These are phyloP conservation scores for Nicotiana obtusifolia DNA, from an alignment of 257 asterid genomes.

Conservation along the genomic window DNA sequence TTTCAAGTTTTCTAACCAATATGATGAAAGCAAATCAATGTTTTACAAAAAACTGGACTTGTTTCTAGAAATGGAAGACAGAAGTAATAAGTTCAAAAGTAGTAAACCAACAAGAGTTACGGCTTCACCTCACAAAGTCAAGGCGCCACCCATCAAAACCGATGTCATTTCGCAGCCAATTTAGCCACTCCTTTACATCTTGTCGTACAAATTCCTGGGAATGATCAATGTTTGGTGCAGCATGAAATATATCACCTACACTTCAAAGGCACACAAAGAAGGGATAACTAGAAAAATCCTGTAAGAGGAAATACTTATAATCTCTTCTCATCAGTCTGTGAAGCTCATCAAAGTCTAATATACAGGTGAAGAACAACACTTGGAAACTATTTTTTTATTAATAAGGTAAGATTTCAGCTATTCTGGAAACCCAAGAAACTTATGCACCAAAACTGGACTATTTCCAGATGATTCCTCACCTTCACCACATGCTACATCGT, in stretches of 20 bases:
- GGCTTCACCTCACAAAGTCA: slow-evolving; percentile 41
- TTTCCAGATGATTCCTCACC: neutral
- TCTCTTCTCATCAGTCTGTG: slow-evolving; percentile 3
- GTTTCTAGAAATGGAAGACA: neutral
- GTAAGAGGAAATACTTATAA: neutral
- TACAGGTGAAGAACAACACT: neutral
- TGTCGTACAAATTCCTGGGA: slow-evolving; percentile 48
- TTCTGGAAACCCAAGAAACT: neutral
- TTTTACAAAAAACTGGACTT: neutral
- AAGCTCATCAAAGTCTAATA: neutral
- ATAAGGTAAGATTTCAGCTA: neutral
- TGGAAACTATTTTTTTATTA: neutral
- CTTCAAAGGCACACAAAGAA: slow-evolving; percentile 10
- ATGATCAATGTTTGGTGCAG: slow-evolving; percentile 57
- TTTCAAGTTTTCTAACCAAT: neutral
- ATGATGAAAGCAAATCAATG: neutral
- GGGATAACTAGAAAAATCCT: neutral
- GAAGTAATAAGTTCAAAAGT: neutral
- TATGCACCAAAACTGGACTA: neutral
- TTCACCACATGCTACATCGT: neutral
- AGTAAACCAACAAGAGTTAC: neutral
- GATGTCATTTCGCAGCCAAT: slow-evolving; percentile 45
- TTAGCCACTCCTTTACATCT: slow-evolving; percentile 46
- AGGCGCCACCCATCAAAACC: slow-evolving; percentile 66
- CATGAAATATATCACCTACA: slow-evolving; percentile 50